phyloP scores from a whole-genome alignment of 306 rosid species.

The Ormosia semicastrata region DNA sequence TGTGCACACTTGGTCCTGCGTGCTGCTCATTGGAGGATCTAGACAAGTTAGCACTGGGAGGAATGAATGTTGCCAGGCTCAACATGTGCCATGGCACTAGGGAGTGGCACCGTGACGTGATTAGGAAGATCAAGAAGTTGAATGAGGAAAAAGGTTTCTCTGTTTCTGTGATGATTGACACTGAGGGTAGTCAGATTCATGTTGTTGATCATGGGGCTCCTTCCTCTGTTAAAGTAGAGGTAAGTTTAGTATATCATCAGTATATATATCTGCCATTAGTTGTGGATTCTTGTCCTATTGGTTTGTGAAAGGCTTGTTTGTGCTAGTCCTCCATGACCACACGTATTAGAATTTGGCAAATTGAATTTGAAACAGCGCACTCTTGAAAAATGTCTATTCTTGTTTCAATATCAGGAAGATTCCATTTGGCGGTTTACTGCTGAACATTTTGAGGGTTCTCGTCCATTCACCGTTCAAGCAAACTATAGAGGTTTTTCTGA shows the following conservation, averaged over 20 bases:
- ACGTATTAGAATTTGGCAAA: not conserved
- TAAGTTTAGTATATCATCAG: not conserved
- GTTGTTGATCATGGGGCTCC: conserved; percentile 72
- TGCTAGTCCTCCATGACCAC: not conserved
- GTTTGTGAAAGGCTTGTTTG: not conserved
- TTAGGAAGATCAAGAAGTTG: conserved; percentile 53
- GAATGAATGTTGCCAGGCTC: conserved; percentile 70
- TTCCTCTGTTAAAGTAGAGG: conserved; percentile 64
- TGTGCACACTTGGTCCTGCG: conserved; percentile 66
- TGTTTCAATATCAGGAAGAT: conserved; percentile 45
- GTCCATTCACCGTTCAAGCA: conserved; percentile 57
- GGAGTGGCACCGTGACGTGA: conserved; percentile 58
- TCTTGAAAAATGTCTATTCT: not conserved
- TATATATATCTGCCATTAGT: not conserved
- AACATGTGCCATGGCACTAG: conserved; percentile 67
- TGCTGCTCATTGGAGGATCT: conserved; percentile 56
- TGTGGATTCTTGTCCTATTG: not conserved
- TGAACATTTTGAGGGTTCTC: conserved; percentile 50
- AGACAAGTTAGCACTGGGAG: conserved; percentile 61
- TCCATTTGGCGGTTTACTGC: conserved; percentile 62
- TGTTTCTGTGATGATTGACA: conserved; percentile 67
- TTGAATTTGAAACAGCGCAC: not conserved
- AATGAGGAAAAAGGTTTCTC: conserved; percentile 55
- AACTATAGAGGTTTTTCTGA: conserved; percentile 64
- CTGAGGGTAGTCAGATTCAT: conserved; percentile 69